These are phyloP conservation scores for Beta corolliflora DNA, from an alignment of 179 eudicot species.

Conservation along the genomic window DNA sequence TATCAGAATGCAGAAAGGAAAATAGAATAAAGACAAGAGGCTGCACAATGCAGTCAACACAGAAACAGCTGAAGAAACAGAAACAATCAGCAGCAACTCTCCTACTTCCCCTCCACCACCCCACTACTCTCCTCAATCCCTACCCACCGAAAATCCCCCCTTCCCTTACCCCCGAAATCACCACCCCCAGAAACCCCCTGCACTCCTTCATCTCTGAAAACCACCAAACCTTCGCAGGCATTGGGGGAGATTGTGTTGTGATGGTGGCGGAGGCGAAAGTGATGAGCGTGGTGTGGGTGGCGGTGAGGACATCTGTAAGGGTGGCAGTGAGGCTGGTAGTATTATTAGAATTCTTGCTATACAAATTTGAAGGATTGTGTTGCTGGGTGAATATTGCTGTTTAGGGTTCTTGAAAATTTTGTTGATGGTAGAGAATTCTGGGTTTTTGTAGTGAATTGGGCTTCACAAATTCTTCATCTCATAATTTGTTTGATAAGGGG, in stretches of 20 bases:
- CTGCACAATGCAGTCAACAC: background rate
- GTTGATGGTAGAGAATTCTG: slow-evolving; percentile 25
- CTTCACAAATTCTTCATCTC: background rate
- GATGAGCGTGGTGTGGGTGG: no score
- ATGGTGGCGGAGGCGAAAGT: no score
- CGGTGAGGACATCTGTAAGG: no score
- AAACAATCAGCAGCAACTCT: background rate
- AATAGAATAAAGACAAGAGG: background rate
- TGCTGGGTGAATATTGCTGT: slow-evolving; percentile 3
- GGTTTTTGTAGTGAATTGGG: slow-evolving; percentile 27
- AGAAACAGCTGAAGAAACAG: background rate
- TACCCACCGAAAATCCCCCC: no score
- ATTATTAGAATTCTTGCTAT: slow-evolving; percentile 4
- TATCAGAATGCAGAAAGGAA: background rate
- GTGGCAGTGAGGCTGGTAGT: background rate
- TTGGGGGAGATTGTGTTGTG: no score
- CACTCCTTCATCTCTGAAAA: no score
- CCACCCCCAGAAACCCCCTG: no score
- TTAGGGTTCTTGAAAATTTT: slow-evolving; percentile 28
- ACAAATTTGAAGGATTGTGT: slow-evolving; percentile 10
- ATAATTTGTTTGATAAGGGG: slow-evolving; percentile 6
- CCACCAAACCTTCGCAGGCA: no score
- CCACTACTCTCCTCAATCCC: no score
- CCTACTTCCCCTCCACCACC: no score
- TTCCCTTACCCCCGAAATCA: no score